A percentile compares a stretch with the other conserved stretches of the same genome.
Conservation (phyloP, 768 basidiomycete genomes). For the Trametes coccinea region DNA sequence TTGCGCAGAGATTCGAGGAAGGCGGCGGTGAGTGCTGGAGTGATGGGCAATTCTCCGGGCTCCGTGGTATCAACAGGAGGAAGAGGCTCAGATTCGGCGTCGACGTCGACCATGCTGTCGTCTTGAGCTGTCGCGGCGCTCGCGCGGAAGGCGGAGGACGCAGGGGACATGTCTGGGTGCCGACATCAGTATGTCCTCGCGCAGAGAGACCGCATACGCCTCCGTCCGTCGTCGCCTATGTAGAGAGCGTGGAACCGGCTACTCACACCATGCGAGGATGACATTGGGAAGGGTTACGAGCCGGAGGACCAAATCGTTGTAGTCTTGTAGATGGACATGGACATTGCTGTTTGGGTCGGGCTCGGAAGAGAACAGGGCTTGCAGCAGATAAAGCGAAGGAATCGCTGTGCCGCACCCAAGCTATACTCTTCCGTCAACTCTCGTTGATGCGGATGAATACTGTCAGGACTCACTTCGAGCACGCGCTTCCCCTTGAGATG, state of each 20-base stretch:
- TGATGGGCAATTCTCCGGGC: constrained; percentile 66
- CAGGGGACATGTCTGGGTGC: constrained; percentile 58
- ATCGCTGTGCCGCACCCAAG: constrained; percentile 92
- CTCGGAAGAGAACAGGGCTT: constrained; percentile 50
- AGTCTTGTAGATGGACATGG: constrained; percentile 84
- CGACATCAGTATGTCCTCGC: not conserved
- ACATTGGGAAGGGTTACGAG: constrained; percentile 81
- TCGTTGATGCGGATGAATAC: not conserved
- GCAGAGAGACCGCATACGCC: not conserved
- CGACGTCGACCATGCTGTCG: constrained; percentile 27
- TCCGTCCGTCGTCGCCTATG: not conserved
- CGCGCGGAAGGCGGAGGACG: constrained; percentile 50
- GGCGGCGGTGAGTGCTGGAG: constrained; percentile 58
- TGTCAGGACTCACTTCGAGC: constrained; percentile 61
- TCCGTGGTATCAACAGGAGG: constrained; percentile 35
- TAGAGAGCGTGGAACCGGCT: not conserved
- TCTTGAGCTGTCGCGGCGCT: constrained; percentile 16
- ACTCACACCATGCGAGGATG: constrained; percentile 80
- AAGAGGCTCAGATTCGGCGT: constrained; percentile 26
- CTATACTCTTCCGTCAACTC: constrained; percentile 40
- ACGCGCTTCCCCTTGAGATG: constrained; percentile 51
- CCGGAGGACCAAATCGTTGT: constrained; percentile 79
- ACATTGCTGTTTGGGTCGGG: constrained; percentile 37
- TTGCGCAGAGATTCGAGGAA: constrained; percentile 61
- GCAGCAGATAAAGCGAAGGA: constrained; percentile 75